These are phyloP conservation scores for Cercospora nicotianae DNA, from an alignment of 2,329 filamentous ascomycete species.

Conservation along the genomic window DNA sequence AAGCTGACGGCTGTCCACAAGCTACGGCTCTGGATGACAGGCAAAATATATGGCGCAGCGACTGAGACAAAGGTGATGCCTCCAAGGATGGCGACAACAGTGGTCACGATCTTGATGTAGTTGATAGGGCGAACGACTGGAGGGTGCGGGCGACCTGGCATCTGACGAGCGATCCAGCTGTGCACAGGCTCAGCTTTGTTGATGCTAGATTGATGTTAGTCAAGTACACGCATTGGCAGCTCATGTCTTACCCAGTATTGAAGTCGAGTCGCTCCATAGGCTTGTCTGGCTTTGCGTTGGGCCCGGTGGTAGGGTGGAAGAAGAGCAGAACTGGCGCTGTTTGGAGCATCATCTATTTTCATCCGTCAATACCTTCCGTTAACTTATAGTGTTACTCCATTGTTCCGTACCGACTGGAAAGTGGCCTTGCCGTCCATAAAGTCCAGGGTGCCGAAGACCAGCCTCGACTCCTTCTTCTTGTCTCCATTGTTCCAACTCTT, in stretches of 20 bases:
- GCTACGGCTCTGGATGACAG: constrained; percentile 84
- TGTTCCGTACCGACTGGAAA: constrained; percentile 74
- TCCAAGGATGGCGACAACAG: constrained; percentile 69
- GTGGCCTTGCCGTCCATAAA: constrained; percentile 79
- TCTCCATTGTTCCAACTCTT: constrained; percentile 87
- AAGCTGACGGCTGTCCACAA: constrained; percentile 89
- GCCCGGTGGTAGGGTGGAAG: constrained; percentile 81
- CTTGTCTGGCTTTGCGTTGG: constrained; percentile 68
- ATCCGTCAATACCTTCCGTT: not conserved
- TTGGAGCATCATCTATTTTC: constrained; percentile 79
- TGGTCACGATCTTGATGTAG: constrained; percentile 71
- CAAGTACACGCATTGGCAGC: not conserved
- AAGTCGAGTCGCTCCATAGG: constrained; percentile 84
- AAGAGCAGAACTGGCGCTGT: constrained; percentile 87
- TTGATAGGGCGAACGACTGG: constrained; percentile 81
- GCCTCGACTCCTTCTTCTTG: constrained; percentile 67
- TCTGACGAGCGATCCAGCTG: constrained; percentile 73
- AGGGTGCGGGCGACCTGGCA: constrained; percentile 75
- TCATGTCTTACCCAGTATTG: constrained; percentile 63
- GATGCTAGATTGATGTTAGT: constrained; percentile 52
- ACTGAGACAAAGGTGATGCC: constrained; percentile 67
- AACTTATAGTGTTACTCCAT: not conserved
- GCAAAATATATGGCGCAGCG: constrained; percentile 74
- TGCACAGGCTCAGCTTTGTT: constrained; percentile 76
- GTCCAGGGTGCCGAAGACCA: constrained; percentile 83